Conservation (phyloP, 139 green algal genomes). For the Chlorella vulgaris region DNA sequence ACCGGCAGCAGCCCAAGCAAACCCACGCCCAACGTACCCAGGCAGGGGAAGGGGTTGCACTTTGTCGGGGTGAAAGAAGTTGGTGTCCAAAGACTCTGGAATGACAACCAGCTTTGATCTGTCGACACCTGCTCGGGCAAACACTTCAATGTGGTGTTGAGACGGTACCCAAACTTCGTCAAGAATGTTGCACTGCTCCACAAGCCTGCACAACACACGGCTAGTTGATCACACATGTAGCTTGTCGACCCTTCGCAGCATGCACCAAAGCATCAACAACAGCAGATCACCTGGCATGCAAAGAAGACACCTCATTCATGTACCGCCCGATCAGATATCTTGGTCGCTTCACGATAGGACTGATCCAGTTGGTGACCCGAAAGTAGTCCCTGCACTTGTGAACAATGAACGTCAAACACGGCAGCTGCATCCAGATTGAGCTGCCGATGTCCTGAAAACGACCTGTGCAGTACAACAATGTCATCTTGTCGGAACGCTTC, state of each 20-base stretch:
- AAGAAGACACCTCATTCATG: conserved; percentile 13
- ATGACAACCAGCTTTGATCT: conserved; percentile 7
- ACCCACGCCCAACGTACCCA: neutral
- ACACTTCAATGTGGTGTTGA: conserved; percentile 6
- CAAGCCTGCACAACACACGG: neutral
- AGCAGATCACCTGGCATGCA: neutral
- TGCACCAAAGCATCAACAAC: neutral
- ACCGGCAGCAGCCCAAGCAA: neutral
- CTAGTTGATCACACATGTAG: neutral
- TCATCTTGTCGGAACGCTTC: neutral
- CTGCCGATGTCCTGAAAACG: neutral
- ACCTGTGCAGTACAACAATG: neutral
- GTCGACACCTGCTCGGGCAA: neutral
- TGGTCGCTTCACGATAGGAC: neutral
- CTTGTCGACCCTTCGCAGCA: neutral
- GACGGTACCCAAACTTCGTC: conserved; percentile 23
- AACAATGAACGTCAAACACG: too few species aligned
- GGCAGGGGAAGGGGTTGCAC: neutral
- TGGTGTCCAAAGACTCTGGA: conserved; percentile 10
- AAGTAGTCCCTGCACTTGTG: conserved; percentile 18
- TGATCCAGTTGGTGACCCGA: conserved; percentile 11
- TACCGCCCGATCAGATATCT: conserved; percentile 14
- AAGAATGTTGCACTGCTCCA: conserved; percentile 17
- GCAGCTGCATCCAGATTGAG: too few species aligned
- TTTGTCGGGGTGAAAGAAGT: conserved; percentile 17